phyloP scores from a whole-genome alignment of 2,329 filamentous ascomycete genomes.

The Colletotrichum sp. region DNA sequence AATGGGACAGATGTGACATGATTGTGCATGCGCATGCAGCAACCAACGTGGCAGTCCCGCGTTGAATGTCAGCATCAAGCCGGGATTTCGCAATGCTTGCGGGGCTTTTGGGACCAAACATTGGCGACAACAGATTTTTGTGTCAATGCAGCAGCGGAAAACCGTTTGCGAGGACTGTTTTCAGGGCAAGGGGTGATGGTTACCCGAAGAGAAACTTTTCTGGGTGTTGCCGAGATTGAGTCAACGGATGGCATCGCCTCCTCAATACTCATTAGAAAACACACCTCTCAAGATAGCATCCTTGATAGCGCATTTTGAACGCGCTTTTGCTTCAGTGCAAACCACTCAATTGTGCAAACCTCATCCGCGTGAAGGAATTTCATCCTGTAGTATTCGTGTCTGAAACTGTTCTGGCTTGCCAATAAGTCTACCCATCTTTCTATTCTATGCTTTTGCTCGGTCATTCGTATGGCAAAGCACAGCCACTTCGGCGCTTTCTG shows the following conservation, averaged over 20 bases:
- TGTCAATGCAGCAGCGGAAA: not conserved
- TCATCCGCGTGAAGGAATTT: not conserved
- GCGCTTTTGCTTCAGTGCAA: not conserved
- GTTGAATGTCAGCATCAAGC: not conserved
- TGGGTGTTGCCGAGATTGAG: not conserved
- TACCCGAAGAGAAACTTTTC: not conserved
- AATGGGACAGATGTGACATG: not conserved
- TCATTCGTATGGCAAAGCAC: not conserved
- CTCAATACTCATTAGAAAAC: not conserved
- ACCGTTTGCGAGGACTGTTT: not conserved
- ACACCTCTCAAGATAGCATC: not conserved
- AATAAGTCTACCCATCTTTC: not conserved
- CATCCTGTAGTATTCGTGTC: not conserved
- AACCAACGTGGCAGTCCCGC: not conserved
- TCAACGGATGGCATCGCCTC: not conserved
- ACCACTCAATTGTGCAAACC: not conserved
- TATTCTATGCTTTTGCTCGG: not conserved
- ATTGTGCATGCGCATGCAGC: not conserved
- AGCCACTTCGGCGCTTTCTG: not conserved
- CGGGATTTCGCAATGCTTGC: not conserved
- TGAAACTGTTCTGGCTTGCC: not conserved
- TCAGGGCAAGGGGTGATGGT: too few relatives aligned
- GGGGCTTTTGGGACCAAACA: not conserved
- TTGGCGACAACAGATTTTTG: not conserved
- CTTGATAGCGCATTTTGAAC: not conserved